These are phyloP conservation scores for Calophaca sinica DNA, from an alignment of 306 rosid genomes.

Conservation along the genomic window DNA sequence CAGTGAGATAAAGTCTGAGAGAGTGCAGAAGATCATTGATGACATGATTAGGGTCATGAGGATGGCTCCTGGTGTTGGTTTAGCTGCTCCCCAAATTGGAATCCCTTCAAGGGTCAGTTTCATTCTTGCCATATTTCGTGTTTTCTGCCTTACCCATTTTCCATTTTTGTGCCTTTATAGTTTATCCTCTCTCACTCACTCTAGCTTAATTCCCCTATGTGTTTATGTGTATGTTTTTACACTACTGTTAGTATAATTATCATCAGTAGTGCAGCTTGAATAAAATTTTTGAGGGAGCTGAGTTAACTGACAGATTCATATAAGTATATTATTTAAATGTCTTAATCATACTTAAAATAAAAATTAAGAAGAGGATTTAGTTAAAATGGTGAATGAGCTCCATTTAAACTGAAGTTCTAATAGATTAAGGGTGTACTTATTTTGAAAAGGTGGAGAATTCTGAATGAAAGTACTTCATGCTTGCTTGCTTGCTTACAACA, in stretches of 20 bases:
- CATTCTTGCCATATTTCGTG: background rate
- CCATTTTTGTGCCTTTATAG: background rate
- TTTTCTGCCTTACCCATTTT: background rate
- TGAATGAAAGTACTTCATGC: conserved; percentile 13
- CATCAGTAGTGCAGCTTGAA: too few relatives aligned
- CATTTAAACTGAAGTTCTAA: too few relatives aligned
- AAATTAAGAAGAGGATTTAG: too few relatives aligned
- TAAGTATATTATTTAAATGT: too few relatives aligned
- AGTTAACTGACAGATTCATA: background rate
- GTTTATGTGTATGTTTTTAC: background rate
- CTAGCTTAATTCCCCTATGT: background rate
- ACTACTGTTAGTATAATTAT: too few relatives aligned
- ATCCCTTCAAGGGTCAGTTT: conserved; percentile 72
- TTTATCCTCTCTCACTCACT: too few relatives aligned
- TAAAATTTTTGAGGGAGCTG: too few relatives aligned
- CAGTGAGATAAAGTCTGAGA: conserved; percentile 70
- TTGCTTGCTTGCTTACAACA: background rate
- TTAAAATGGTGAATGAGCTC: too few relatives aligned
- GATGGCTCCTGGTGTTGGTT: conserved; percentile 88
- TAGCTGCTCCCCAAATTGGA: conserved; percentile 98
- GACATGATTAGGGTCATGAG: conserved; percentile 86
- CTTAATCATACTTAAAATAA: too few relatives aligned
- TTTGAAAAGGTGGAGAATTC: conserved; percentile 19
- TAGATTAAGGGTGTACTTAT: background rate
- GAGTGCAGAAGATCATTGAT: conserved; percentile 81